These are phyloP conservation scores for Daldinia grandis DNA, from an alignment of 495 filamentous ascomycete genomes.

Conservation along the genomic window DNA sequence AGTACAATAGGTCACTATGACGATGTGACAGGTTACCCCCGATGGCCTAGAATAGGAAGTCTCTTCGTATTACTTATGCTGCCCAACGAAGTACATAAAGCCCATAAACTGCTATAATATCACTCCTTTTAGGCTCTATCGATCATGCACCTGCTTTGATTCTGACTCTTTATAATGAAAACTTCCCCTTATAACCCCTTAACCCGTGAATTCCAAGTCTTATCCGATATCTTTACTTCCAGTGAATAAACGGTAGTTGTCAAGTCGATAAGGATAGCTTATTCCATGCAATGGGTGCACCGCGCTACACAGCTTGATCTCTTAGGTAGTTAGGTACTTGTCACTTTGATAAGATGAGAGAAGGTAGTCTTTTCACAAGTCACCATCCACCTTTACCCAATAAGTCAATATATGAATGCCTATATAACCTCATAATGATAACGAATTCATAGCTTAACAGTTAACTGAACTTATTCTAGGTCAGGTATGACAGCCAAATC, in stretches of 20 bases:
- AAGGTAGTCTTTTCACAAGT: not conserved
- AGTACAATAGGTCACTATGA: not conserved
- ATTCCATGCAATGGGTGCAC: not conserved
- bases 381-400: not conserved
- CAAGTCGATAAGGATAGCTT: not conserved
- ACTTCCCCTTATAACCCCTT: not conserved
- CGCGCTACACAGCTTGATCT: not conserved
- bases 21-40: not conserved
- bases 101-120: not conserved
- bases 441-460: not conserved
- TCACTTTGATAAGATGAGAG: not conserved
- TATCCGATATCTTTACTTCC: not conserved
- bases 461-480: not conserved
- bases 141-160: not conserved
- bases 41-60: not conserved
- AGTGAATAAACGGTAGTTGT: not conserved
- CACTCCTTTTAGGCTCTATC: not conserved
- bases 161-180: not conserved
- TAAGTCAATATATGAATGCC: not conserved
- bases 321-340: not conserved
- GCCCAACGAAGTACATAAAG: not conserved
- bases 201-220: not conserved
- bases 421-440: not conserved
- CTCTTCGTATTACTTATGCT: not conserved
- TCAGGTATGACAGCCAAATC: conserved; percentile 3